Evolutionary conservation across 768 basidiomycete genomes (phyloP), one percentile per base, ranked within the genome.

Genomic region (Kwoniella sp.): DNA sequence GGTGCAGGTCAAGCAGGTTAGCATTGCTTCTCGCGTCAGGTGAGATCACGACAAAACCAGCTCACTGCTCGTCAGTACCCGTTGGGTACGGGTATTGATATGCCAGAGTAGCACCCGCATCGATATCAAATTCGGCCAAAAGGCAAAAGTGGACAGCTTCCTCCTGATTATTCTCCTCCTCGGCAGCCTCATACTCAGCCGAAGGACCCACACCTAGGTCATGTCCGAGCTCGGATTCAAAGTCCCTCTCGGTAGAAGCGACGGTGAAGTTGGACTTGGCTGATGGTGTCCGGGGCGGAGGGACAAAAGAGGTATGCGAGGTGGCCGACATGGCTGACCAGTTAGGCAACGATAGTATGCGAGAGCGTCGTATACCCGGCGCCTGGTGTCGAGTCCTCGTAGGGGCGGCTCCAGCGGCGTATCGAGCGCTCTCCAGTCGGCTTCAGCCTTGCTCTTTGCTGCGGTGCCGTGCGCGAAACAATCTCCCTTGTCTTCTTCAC

Each of bases 121-220:
- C 85, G 59, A 99, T 96, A 78, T 99, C 89, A 77, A 99, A 99
- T 74, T 98, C 95, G n/a, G 95, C 95, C 46, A 98, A 82, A 41
- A 99, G 80, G 54, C 95, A 86, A 76, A 92, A 96, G 17, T 90
- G 88, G 38, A 75, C 76, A 32, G 74, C 69, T 36, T 73, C 73
- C 31, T 70, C 73, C 12, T 62, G 56, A n/a, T 46, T 19, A 19
- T 38, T 40, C 25, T 10, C 28, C 22, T 25, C 38, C 20, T 38
- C 48, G 17, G 27, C 31, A 20, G 37, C 48, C 22, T 43, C 50
- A 10, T 42, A 25, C 10, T 52, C 41, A 23, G 27, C 32, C 10
- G 29, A 32, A 25, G 23, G 29, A 14, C 34, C 48, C 10, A 28
- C 10, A 8, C 41, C 56, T 8, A 50, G 27, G 25, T 51, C 49